These are phyloP conservation scores for Ogataea thermomethanolica DNA, from an alignment of 805 yeast genomes.

Conservation along the genomic window DNA sequence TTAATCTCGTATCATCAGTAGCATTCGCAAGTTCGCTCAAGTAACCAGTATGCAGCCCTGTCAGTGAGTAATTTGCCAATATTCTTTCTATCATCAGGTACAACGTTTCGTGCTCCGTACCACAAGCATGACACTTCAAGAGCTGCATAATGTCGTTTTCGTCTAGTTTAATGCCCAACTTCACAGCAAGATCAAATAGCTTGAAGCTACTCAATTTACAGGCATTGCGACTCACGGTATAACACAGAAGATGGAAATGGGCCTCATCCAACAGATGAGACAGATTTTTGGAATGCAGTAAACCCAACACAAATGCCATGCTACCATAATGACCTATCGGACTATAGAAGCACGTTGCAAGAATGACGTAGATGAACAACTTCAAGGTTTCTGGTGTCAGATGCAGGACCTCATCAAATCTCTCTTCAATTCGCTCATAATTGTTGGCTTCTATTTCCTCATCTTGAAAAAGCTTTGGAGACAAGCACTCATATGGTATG, in stretches of 20 bases:
- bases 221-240: slow-evolving; percentile 16
- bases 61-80: too few species aligned
- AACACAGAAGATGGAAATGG: slow-evolving; percentile 20
- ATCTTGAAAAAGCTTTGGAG: slow-evolving; percentile 6
- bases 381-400: slow-evolving; percentile 9
- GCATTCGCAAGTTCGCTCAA: too few species aligned
- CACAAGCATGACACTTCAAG: slow-evolving; percentile 22
- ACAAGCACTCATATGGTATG: background rate
- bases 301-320: slow-evolving; percentile 14
- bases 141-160: slow-evolving; percentile 16
- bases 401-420: background rate
- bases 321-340: slow-evolving; percentile 17
- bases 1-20: slow-evolving; percentile 13
- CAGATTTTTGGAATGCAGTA: slow-evolving; percentile 3
- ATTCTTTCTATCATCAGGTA: slow-evolving; percentile 14
- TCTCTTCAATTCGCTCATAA: slow-evolving; percentile 3
- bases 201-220: slow-evolving; percentile 20
- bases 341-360: slow-evolving; percentile 19
- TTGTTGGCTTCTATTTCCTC: slow-evolving; percentile 7
- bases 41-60: too few species aligned
- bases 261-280: slow-evolving; percentile 5
- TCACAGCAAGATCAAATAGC: slow-evolving; percentile 11
- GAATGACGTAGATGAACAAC: slow-evolving; percentile 14
- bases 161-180: slow-evolving; percentile 8
- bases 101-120: slow-evolving; percentile 26